Base-by-base conservation (phyloP, 805 yeast genomes). In the Candida ficus region DNA sequence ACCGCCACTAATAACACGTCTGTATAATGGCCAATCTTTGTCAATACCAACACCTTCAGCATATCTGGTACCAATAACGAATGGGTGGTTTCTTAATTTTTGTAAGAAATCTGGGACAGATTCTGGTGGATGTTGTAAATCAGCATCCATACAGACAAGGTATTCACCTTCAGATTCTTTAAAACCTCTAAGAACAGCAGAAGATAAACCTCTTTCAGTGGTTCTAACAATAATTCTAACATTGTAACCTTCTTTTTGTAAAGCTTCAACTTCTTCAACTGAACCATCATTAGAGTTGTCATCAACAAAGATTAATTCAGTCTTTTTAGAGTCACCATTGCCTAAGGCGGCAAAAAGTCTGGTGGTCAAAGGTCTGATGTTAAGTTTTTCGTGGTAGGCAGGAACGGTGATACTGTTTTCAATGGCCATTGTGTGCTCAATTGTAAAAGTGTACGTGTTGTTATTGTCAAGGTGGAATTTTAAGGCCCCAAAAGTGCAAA, bases 41-140 rank as follows among this genome's bases (percentile, higher is more conserved):
- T 71, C 77, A 41, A 71, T 71, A 44, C 73, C 75, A 34, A 71
- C 76, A 47, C 76, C 76, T 29, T 71, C 72, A n/a, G 76, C 76
- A 42, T 71, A 71, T 56, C 77, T 63, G 27, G 77, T 71, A 43
- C 77, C 77, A 38, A 70, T 57, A 18, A 63, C 75, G 40, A 71
- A 71, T 21, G 76, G 68, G 44, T 64, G 64, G 7, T 54, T 54
- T 52, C 61, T 63, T 45, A 72, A 52, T 8, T 65, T 55, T 37
- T 65, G 62, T 34, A 72, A 59, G 43, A 72, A 53, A 23, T 60
- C 64, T 37, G 76, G 76, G 9, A 70, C 75, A 41, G 64, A 60
- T 52, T 72, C 77, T 25, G 77, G 77, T 33, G 76, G 77, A 50
- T 72, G 76, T 54, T 71, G 75, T 40, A 71, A 60, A 54, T 71